A percentile compares a stretch with the other conserved stretches of the same genome.
Evolutionary conservation across 805 yeast species (phyloP).

Genomic region (Diddensiella transvaalensis): DNA sequence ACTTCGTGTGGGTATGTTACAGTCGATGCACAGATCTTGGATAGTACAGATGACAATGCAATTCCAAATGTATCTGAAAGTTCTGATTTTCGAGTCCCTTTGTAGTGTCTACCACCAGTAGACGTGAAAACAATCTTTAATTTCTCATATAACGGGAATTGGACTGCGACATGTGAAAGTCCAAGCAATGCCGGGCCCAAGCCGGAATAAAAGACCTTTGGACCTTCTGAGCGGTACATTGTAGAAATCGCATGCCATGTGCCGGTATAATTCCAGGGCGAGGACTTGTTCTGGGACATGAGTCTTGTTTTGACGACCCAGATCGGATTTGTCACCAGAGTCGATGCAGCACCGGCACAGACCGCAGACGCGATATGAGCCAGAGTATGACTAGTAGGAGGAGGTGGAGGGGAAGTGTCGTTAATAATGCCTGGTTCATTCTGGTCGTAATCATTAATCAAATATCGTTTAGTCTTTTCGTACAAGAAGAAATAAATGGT

Average conservation of each 20-base stretch:
- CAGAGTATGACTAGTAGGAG: slow-evolving; percentile 25
- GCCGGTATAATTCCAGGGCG: slow-evolving; percentile 56
- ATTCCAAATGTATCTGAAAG: slow-evolving; percentile 15
- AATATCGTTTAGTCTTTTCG: slow-evolving; percentile 62
- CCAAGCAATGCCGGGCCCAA: slow-evolving; percentile 88
- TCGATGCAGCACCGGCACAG: slow-evolving; percentile 83
- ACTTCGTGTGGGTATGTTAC: slow-evolving; percentile 64
- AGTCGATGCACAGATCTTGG: slow-evolving; percentile 43
- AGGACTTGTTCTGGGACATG: slow-evolving; percentile 54
- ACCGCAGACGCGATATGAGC: slow-evolving; percentile 59
- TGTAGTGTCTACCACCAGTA: too few relatives aligned
- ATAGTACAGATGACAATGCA: slow-evolving; percentile 64
- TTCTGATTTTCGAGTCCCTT: background rate
- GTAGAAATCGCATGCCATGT: slow-evolving; percentile 78
- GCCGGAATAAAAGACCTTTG: slow-evolving; percentile 81
- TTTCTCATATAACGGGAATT: slow-evolving; percentile 89
- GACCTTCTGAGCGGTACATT: slow-evolving; percentile 79
- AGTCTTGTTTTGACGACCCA: slow-evolving; percentile 97
- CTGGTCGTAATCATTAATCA: slow-evolving; percentile 34
- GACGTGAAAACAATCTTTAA: slow-evolving; percentile 55
- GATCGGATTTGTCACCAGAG: slow-evolving; percentile 85
- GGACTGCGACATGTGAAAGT: slow-evolving; percentile 88
- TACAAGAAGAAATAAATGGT: slow-evolving; percentile 90
- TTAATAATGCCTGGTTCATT: slow-evolving; percentile 30
- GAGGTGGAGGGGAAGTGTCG: background rate